Conservation (phyloP, 2,329 filamentous ascomycete genomes). For the Corinectria fuckeliana region DNA sequence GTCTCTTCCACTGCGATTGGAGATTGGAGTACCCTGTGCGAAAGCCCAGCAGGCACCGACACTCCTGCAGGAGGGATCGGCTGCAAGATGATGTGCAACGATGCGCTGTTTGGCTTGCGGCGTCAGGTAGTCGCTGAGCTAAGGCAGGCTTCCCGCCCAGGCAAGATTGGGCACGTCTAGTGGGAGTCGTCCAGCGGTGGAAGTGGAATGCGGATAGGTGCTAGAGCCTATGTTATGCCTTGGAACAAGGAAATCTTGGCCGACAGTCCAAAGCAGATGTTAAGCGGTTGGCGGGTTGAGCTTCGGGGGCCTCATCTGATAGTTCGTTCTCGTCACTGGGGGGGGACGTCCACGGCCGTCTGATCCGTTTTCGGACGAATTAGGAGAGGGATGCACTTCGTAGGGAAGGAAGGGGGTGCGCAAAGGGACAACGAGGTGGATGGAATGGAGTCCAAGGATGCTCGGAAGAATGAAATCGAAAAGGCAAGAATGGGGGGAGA, state of each 20-base stretch:
- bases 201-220: not conserved
- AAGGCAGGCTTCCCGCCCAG: slow-evolving; percentile 20
- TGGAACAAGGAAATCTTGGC: not conserved
- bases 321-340: slow-evolving; percentile 1
- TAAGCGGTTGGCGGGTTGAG: not conserved
- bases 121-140: slow-evolving; percentile 18
- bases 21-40: slow-evolving; percentile 23
- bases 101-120: slow-evolving; percentile 18
- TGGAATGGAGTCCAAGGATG: slow-evolving; percentile 1
- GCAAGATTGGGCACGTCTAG: not conserved
- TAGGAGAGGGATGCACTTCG: not conserved
- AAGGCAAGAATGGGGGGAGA: not conserved
- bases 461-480: not conserved
- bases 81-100: slow-evolving; percentile 19
- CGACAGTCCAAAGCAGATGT: not conserved
- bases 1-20: slow-evolving; percentile 30
- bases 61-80: slow-evolving; percentile 17
- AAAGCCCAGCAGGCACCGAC: slow-evolving; percentile 25
- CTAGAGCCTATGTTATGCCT: not conserved
- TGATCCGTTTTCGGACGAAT: not conserved
- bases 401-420: not conserved
- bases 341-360: slow-evolving; percentile 1
- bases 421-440: not conserved
- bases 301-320: slow-evolving; percentile 12
- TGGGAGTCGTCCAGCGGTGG: no score